phyloP scores from a whole-genome alignment of 805 yeast species.

The Candida khao-thaluensis region DNA sequence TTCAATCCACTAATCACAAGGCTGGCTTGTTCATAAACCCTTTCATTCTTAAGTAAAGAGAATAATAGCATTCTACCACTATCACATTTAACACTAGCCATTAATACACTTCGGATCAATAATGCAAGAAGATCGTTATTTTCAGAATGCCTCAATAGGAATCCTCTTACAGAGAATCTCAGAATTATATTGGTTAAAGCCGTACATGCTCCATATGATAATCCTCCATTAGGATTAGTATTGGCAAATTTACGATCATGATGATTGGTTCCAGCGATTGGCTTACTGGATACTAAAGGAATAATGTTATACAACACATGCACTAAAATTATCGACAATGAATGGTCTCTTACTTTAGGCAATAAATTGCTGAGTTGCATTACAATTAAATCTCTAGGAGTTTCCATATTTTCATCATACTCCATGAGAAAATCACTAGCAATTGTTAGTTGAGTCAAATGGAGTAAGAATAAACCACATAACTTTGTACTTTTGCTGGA shows the following conservation, averaged over 20 bases:
- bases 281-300: constrained; percentile 29
- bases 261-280: constrained; percentile 17
- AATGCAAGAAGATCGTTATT: constrained; percentile 60
- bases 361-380: constrained; percentile 50
- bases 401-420: constrained; percentile 43
- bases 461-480: constrained; percentile 51
- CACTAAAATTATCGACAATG: constrained; percentile 43
- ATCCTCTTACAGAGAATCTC: constrained; percentile 35
- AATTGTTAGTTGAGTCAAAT: constrained; percentile 42
- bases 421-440: constrained; percentile 41
- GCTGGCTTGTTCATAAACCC: constrained; percentile 36
- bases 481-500: constrained; percentile 49
- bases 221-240: constrained; percentile 38
- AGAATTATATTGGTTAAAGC: constrained; percentile 44
- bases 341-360: constrained; percentile 10
- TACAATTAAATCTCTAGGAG: constrained; percentile 64
- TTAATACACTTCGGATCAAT: constrained; percentile 54
- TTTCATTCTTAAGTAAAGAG: constrained; percentile 44
- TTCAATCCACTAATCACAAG: constrained; percentile 30
- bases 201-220: constrained; percentile 52
- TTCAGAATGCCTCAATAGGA: constrained; percentile 36
- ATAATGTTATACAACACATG: constrained; percentile 64
- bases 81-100: constrained; percentile 46
- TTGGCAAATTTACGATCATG: constrained; percentile 26
- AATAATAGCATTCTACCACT: constrained; percentile 56